Evolutionary conservation across 352 stramenopile species (phyloP), one percentile per base, ranked within the genome.

Genomic region (Plasmopara halstedii): DNA sequence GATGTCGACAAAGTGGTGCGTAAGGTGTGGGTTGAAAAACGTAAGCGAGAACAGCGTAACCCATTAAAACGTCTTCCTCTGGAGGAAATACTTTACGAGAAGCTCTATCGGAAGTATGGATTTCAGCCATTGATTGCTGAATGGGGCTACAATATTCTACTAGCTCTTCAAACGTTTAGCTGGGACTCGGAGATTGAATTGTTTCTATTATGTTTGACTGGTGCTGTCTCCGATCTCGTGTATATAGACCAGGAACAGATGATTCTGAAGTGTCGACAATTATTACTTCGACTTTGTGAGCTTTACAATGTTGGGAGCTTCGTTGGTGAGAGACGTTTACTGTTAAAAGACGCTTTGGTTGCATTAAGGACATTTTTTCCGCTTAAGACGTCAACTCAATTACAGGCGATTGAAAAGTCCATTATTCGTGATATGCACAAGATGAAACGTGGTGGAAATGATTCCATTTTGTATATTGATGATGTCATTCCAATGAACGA

Each of bases 111-210:
- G 36, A 87, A 87, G 53, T 88, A 85, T 48, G 77, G 76, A 2
- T 88, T 88, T 49, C 76, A 91, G 56, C 74, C 80, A 1, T 53
- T 88, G 17, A 82, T 91, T 25, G 80, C 80, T 2, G 76, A 91
- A 56, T 91, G 77, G 77, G 79, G 79, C n/a, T 91, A 91, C 58
- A 91, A 88, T 51, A 66, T 88, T n/a, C 42, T 91, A 2, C 27
- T 88, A 2, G 73, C 70, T 2, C 64, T 88, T 14, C 76, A 85
- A 38, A 47, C 57, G 32, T 88, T 74, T 36, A 64, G 56, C 13
- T 91, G 77, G 80, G 80, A 91, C 44, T 70, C 74, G 9, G 80
- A 91, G 53, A 70, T 91, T 18, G 76, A 88, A 50, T 48, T 91
- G 21, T 91, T 91, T 27, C 35, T 91, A 3, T 29, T 91, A 14